These are phyloP conservation scores for Papiliotrema nemorosa DNA, from an alignment of 1,284 basidiomycete species.

Conservation along the genomic window DNA sequence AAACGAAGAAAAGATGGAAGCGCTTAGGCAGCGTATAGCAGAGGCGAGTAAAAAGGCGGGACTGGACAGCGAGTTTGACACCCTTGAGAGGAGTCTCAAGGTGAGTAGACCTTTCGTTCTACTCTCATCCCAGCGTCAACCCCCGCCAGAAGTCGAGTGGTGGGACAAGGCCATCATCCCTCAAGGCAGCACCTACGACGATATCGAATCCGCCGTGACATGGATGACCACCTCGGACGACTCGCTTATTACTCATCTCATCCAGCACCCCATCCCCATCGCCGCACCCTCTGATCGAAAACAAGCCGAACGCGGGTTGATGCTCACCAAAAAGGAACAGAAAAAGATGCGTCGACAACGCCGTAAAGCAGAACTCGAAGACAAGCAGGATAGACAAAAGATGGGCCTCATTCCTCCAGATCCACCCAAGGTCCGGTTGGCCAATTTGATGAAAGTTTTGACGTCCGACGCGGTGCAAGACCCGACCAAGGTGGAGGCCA, in stretches of 20 bases:
- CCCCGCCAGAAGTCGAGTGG: slow-evolving; percentile 91
- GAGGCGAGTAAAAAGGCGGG: slow-evolving; percentile 90
- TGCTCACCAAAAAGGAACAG: slow-evolving; percentile 90
- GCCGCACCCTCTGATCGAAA: slow-evolving; percentile 81
- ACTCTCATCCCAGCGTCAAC: slow-evolving; percentile 58
- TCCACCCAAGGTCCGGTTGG: slow-evolving; percentile 92
- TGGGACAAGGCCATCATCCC: slow-evolving; percentile 91
- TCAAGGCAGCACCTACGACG: slow-evolving; percentile 67
- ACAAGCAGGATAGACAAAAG: slow-evolving; percentile 89
- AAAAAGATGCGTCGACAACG: slow-evolving; percentile 94
- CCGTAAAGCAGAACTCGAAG: slow-evolving; percentile 83
- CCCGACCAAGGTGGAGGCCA: slow-evolving; percentile 91
- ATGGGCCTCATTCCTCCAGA: slow-evolving; percentile 97
- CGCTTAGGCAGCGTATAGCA: slow-evolving; percentile 85
- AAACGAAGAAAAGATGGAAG: slow-evolving; percentile 79
- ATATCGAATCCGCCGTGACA: slow-evolving; percentile 53
- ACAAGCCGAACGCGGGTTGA: slow-evolving; percentile 71
- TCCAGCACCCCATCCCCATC: slow-evolving; percentile 97
- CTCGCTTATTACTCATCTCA: slow-evolving; percentile 81
- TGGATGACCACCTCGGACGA: slow-evolving; percentile 62
- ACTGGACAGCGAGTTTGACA: slow-evolving; percentile 85
- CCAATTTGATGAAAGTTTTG: slow-evolving; percentile 96
- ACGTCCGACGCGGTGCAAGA: slow-evolving; percentile 96
- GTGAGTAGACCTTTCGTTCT: slow-evolving; percentile 49
- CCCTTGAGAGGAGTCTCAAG: slow-evolving; percentile 78